A percentile compares a stretch with the other conserved stretches of the same genome.
Conservation (phyloP, 495 filamentous ascomycete species). For the Penicillium riverlandense region DNA sequence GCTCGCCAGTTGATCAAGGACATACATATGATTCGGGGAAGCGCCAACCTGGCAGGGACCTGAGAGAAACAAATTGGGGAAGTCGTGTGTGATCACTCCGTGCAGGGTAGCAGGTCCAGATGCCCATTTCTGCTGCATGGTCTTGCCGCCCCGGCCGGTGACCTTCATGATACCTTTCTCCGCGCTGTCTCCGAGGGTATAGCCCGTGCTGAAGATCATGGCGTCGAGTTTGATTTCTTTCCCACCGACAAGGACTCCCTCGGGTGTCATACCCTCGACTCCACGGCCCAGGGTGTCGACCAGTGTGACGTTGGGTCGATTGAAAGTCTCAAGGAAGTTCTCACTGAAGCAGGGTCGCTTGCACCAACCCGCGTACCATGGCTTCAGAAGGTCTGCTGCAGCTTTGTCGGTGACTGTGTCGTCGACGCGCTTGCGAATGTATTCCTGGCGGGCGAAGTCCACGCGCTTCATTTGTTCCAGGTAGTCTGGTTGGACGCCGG, state of each 20-base stretch:
- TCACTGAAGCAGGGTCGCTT: no score
- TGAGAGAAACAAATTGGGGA: slow-evolving; percentile 49
- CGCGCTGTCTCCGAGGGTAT: slow-evolving; percentile 15
- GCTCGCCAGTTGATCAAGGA: slow-evolving; percentile 27
- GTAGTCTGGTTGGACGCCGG: not conserved
- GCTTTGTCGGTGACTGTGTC: not conserved
- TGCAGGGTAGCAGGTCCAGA: slow-evolving; percentile 34
- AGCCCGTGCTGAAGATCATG: slow-evolving; percentile 30
- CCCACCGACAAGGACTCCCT: slow-evolving; percentile 19
- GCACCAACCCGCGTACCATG: no score
- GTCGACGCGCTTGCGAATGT: slow-evolving; percentile 1
- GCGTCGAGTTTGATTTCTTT: slow-evolving; percentile 29
- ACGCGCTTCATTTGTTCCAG: not conserved
- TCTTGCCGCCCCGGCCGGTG: slow-evolving; percentile 30
- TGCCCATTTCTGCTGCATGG: slow-evolving; percentile 37
- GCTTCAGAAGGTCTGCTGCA: no score
- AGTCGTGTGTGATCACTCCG: slow-evolving; percentile 33
- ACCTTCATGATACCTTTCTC: slow-evolving; percentile 31
- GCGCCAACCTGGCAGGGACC: slow-evolving; percentile 29
- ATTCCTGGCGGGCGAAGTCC: not conserved
- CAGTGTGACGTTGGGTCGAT: slow-evolving; percentile 2
- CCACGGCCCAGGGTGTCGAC: slow-evolving; percentile 23
- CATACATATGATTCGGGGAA: slow-evolving; percentile 29
- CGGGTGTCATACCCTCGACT: slow-evolving; percentile 10
- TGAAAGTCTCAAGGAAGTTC: no score